phyloP scores from a whole-genome alignment of 345 rosid genomes.

The Brassica napus region DNA sequence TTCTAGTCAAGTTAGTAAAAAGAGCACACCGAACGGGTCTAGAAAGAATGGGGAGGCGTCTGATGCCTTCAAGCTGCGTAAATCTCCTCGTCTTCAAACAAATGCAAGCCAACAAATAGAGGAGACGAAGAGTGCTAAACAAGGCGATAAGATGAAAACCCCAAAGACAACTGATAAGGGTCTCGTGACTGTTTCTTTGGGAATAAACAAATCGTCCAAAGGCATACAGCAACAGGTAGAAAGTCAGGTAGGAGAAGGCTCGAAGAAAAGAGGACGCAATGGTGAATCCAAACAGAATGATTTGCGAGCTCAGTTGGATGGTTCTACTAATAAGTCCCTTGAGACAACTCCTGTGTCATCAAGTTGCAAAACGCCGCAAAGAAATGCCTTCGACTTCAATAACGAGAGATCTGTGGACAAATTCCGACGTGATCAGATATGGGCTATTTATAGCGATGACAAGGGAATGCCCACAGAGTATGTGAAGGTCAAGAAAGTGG shows the following conservation, averaged over 20 bases:
- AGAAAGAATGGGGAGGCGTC: constrained; percentile 14
- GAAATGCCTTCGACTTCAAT: constrained; percentile 39
- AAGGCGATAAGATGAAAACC: constrained; percentile 14
- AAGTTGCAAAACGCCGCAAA: constrained; percentile 31
- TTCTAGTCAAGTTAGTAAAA: constrained; percentile 36
- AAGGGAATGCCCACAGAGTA: constrained; percentile 52
- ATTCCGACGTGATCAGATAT: constrained; percentile 44
- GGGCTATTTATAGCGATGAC: constrained; percentile 48
- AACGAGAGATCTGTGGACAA: constrained; percentile 46
- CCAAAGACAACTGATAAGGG: constrained; percentile 26
- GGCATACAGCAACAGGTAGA: constrained; percentile 41
- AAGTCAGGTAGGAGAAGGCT: constrained; percentile 27
- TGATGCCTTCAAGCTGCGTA: constrained; percentile 25
- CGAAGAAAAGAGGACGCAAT: constrained; percentile 33
- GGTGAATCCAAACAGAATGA: constrained; percentile 31
- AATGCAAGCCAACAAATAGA: constrained; percentile 10
- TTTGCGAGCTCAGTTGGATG: constrained; percentile 21
- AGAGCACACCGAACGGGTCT: background rate
- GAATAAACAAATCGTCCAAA: constrained; percentile 45
- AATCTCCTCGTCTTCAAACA: constrained; percentile 36
- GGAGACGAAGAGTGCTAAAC: constrained; percentile 30
- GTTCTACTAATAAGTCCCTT: constrained; percentile 21
- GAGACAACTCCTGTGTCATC: constrained; percentile 21
- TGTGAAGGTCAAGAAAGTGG: constrained; percentile 46
- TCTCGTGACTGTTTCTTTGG: constrained; percentile 33